phyloP scores from a whole-genome alignment of 164 flowering plant species.

The Piper betle region DNA sequence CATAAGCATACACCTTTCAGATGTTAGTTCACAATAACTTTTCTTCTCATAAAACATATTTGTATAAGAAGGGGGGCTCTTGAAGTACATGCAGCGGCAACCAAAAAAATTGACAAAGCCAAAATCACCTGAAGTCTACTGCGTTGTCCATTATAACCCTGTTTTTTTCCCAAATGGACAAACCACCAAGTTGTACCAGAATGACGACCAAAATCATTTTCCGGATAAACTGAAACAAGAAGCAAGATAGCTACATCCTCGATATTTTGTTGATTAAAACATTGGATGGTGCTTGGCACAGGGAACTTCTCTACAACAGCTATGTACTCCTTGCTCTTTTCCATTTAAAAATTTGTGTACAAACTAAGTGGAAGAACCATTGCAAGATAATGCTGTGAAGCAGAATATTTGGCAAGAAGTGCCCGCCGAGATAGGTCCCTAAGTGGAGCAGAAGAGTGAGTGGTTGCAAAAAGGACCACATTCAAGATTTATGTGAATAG shows the following conservation, averaged over 20 bases:
- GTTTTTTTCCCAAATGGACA: constrained; percentile 52
- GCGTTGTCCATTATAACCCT: constrained; percentile 40
- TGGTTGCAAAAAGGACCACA: too few relatives aligned
- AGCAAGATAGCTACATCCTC: constrained; percentile 63
- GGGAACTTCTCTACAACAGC: constrained; percentile 29
- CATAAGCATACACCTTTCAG: too few relatives aligned
- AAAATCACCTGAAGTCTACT: constrained; percentile 59
- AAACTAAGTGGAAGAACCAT: constrained; percentile 46
- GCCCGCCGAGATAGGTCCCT: constrained; percentile 63
- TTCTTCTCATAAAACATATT: too few relatives aligned
- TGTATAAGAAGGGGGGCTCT: too few relatives aligned
- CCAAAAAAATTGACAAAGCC: too few relatives aligned
- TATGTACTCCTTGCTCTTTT: constrained; percentile 26
- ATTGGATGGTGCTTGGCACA: constrained; percentile 5
- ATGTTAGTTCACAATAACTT: too few relatives aligned
- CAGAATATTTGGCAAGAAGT: constrained; percentile 49
- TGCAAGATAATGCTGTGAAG: constrained; percentile 28
- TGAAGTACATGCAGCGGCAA: too few relatives aligned
- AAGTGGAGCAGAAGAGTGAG: neutral
- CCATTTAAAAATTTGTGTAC: constrained; percentile 15
- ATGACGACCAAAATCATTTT: constrained; percentile 13
- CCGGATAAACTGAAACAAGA: constrained; percentile 38
- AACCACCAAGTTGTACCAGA: constrained; percentile 51
- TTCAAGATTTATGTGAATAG: too few relatives aligned
- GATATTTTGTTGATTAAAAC: constrained; percentile 16